Evolutionary conservation across 108 stramenopile genomes (phyloP).

Genomic region (Skeletonema tropicum): DNA sequence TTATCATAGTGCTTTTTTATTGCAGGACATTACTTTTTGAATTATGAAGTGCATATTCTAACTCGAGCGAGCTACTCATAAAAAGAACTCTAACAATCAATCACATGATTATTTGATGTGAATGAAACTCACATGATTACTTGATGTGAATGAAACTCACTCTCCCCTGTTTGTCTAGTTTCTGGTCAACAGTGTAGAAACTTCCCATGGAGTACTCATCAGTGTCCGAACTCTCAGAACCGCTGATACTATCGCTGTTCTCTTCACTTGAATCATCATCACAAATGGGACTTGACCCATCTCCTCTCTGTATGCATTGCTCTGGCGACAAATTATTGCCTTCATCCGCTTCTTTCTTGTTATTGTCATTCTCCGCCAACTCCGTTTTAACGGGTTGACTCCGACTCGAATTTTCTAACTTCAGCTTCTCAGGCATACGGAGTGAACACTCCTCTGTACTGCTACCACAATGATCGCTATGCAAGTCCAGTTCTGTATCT

Average conservation of each 20-base stretch:
- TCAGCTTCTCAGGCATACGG: neutral
- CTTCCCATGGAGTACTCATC: slow-evolving; percentile 4
- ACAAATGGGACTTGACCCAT: neutral
- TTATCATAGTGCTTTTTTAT: neutral
- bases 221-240: neutral
- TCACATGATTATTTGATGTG: neutral
- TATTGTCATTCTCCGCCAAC: neutral
- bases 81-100: neutral
- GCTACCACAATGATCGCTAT: neutral
- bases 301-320: neutral
- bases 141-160: neutral
- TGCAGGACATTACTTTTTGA: neutral
- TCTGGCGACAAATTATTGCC: neutral
- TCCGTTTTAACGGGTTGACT: neutral
- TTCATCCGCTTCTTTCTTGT: neutral
- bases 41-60: neutral
- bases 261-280: neutral
- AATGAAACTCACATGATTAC: too few relatives aligned
- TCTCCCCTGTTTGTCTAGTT: neutral
- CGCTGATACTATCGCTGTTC: neutral
- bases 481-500: neutral
- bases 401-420: neutral
- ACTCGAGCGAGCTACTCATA: neutral
- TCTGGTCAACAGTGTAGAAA: neutral
- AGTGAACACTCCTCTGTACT: neutral